Percentiles rank a stretch among this genome's conserved stretches.
Conservation (phyloP, 1,139 yeast species). For the Nematodospora anomalae region DNA sequence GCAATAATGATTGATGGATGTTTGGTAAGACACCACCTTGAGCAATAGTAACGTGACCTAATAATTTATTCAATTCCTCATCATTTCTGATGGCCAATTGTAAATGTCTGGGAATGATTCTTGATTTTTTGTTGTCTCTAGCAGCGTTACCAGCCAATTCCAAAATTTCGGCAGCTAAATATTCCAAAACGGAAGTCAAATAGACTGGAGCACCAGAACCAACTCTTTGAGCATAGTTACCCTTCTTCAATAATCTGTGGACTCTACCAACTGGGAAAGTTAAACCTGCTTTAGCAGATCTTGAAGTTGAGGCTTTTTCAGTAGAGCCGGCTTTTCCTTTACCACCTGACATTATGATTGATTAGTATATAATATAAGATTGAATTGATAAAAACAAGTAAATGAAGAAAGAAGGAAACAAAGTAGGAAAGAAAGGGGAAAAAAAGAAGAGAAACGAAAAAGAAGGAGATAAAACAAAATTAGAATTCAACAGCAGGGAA, state of each 20-base stretch:
- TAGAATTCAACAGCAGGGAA: no score
- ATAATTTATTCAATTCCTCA: constrained; percentile 55
- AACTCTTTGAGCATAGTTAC: constrained; percentile 57
- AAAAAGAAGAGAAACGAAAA: constrained; percentile 7
- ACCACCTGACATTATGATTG: constrained; percentile 49
- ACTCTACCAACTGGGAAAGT: constrained; percentile 59
- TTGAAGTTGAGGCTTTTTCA: constrained; percentile 54
- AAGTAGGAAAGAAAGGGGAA: constrained; percentile 12
- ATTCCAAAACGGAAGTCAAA: constrained; percentile 53
- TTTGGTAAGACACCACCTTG: constrained; percentile 99
- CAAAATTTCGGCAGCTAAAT: constrained; percentile 55
- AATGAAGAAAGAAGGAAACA: constrained; percentile 6
- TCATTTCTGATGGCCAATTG: constrained; percentile 57
- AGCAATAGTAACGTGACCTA: constrained; percentile 93
- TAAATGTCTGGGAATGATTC: constrained; percentile 56
- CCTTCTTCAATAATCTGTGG: constrained; percentile 55
- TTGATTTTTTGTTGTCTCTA: constrained; percentile 57
- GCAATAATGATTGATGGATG: constrained; percentile 93
- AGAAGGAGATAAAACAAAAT: no score
- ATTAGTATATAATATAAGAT: constrained; percentile 13
- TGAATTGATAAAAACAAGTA: constrained; percentile 10
- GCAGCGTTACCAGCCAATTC: constrained; percentile 60
- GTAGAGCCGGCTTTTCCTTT: constrained; percentile 55
- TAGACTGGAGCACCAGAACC: constrained; percentile 58
- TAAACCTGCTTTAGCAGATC: constrained; percentile 56